Evolutionary conservation across 108 stramenopile genomes (phyloP).

Genomic region (Pseudonitzschia pungens): DNA sequence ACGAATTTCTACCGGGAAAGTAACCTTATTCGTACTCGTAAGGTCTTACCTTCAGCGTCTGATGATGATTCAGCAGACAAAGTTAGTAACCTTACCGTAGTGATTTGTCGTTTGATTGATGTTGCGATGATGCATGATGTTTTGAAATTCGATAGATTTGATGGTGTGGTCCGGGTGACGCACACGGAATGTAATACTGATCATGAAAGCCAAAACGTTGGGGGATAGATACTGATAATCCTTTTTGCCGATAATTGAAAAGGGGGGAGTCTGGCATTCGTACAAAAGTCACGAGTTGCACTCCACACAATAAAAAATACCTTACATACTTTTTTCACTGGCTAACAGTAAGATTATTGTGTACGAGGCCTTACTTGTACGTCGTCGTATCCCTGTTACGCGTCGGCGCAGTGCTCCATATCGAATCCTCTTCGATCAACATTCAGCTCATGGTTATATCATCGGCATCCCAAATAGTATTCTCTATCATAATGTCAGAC

Average conservation of each 20-base stretch:
- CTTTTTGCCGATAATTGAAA: background rate
- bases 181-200: background rate
- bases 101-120: background rate
- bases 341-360: too few relatives aligned
- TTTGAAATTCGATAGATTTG: background rate
- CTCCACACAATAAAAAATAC: background rate
- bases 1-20: too few relatives aligned
- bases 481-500: too few relatives aligned
- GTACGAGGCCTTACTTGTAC: too few relatives aligned
- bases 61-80: background rate
- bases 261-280: conserved; percentile 2
- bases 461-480: too few relatives aligned
- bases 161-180: background rate
- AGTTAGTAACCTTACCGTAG: too few relatives aligned
- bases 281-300: background rate
- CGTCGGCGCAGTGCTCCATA: too few relatives aligned
- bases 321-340: background rate
- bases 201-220: background rate
- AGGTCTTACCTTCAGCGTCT: background rate
- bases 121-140: background rate
- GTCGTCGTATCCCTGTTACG: too few relatives aligned
- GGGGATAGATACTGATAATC: background rate
- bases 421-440: too few relatives aligned
- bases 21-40: too few relatives aligned
- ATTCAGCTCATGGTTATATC: too few relatives aligned